A percentile compares a stretch with the other conserved stretches of the same genome.
Conservation (phyloP, 148 eudicot species). For the Cornus controversa region DNA sequence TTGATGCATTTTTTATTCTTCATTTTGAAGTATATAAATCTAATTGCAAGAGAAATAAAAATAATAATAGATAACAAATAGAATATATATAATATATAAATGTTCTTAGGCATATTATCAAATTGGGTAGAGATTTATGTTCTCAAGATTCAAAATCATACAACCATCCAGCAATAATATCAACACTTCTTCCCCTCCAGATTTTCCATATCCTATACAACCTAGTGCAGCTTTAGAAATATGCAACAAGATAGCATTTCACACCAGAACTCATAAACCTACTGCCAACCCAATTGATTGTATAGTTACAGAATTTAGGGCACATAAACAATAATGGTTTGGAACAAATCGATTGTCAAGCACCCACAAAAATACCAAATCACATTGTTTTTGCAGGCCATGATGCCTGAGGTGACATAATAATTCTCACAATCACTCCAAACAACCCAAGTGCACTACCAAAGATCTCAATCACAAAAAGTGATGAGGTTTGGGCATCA, state of each 20-base stretch:
- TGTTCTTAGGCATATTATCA: no score
- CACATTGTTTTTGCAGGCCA: constrained; percentile 59
- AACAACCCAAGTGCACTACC: constrained; percentile 97
- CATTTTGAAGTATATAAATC: no score
- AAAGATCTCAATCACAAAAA: constrained; percentile 93
- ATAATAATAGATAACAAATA: no score
- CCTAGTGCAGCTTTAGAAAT: no score
- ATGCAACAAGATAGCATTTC: neutral
- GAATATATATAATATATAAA: no score
- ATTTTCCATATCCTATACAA: no score
- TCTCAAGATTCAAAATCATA: no score
- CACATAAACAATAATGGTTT: neutral
- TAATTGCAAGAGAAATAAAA: no score
- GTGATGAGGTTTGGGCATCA: constrained; percentile 95
- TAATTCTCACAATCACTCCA: constrained; percentile 96
- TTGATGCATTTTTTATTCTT: no score
- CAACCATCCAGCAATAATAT: neutral
- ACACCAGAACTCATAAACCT: neutral
- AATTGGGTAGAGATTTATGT: no score
- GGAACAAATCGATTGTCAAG: no score
- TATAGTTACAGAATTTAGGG: neutral
- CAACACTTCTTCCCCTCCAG: neutral
- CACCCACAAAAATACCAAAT: neutral
- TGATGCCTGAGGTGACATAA: constrained; percentile 98
- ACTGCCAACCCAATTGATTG: neutral